Base-by-base conservation (phyloP, 768 basidiomycete genomes). In the Roridomyces roridus region DNA sequence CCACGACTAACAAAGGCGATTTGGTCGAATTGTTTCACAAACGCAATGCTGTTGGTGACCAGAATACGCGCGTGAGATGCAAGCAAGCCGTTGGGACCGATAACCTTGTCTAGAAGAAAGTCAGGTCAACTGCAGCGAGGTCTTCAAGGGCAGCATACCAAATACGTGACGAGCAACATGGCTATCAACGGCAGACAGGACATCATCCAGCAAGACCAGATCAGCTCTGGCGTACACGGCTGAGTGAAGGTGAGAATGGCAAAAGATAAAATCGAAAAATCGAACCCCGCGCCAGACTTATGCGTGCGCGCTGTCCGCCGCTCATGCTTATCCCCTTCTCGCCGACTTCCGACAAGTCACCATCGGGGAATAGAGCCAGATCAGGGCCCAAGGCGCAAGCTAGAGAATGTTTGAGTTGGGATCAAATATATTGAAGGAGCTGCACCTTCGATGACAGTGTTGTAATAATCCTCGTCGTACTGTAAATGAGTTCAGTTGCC, bases 211-310 rank as follows among this genome's bases (percentile, higher is more conserved):
- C 2, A 98, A 80, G 44, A 90, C 76, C 28, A 97, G 70, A 70
- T 98, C 96, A 1, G 95, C 94, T 41, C 95, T 83, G 4, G 94
- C 87, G 71, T 98, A 98, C 0, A 96, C 91, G 3, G 92, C 56
- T 60, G 23, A 0, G 10, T 6, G 41, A 31, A 4, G 20, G 11
- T 18, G 34, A 4, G 9, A 17, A 37, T 2, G 17, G 39, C 12
- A 12, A 23, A 9, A n/a, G 17, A 20, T 2, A 11, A 34, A 8
- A 4, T 34, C 31, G 7, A 34, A 14, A 18, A 29, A 18, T 11
- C 26, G 11, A 25, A 44, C 1, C 15, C 55, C 59, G 26, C 95
- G 96, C 96, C 9, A 97, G 77, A 14, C 89, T 84, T 7, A 96
- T 80, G 25, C 93, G 85, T 47, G 93, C 91, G 15, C 90, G 84